Evolutionary conservation across 228 moss, liverwort and hornwort genomes (phyloP), one percentile per base, ranked within the genome.

Genomic region (Sphagnum fallax): DNA sequence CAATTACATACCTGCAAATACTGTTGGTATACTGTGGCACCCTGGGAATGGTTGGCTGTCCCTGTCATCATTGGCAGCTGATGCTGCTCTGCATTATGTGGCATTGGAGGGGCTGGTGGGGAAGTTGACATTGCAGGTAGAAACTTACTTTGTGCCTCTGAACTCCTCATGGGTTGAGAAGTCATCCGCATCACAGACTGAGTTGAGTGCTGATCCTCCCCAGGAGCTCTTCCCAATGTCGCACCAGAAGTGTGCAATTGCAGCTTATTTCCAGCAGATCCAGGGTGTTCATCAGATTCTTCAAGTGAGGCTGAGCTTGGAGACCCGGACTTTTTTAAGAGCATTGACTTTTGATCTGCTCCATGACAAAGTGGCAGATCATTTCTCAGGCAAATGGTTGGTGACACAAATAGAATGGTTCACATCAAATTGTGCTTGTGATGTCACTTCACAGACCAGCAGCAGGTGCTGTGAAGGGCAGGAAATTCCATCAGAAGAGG

Each of bases 221-320:
- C 47, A 63, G 71, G 80, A 50, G 76, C 78, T 76, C 88, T 81
- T 52, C 83, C 76, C 49, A 85, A 95, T 70, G 88, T 86, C 65
- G 81, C 76, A 60, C 86, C 76, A 60, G 92, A 73, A 63, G 90
- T 70, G 58, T 85, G 87, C 48, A 95, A 81, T 66, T 90, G 90
- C 68, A 92, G 72, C 71, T 88, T 90, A 68, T 90, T 95, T 16
- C 88, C 92, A 62, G 79, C 95, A 67, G 92, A 92, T 32, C 87
- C 83, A 67, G 90, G 80, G 78, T 95, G 92, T 65, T 92, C 95
- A 75, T 95, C 95, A 58, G 92, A 92, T 73, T 90, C 95, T 53
- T 92, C 95, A 65, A 92, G 68, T 47, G 92, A 92, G 65, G 84
- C 82, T 65, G 90, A 92, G 78, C 88, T 88, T 53, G 95, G 91